Conservation (phyloP, 75 land plant species). For the Pseudotsuga menziesii region DNA sequence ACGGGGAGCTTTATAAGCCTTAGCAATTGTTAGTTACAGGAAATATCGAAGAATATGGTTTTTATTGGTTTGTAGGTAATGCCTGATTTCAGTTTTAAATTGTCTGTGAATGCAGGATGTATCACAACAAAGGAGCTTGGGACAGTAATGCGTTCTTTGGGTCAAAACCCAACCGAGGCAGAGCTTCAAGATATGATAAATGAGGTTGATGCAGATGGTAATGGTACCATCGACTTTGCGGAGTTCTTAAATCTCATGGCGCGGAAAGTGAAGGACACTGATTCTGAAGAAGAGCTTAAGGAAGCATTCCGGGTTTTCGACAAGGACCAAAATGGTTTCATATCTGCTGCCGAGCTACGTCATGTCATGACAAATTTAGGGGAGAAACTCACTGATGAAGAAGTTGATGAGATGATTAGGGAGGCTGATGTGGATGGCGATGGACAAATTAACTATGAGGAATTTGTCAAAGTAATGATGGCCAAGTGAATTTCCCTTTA, state of each 20-base stretch:
- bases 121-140: constrained; percentile 71
- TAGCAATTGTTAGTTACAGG: too few relatives aligned
- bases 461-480: constrained; percentile 74
- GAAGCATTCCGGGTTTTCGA: constrained; percentile 84
- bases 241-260: constrained; percentile 69
- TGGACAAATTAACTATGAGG: constrained; percentile 71
- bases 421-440: constrained; percentile 74
- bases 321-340: constrained; percentile 88
- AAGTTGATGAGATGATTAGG: constrained; percentile 79
- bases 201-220: constrained; percentile 75
- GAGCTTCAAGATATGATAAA: constrained; percentile 67
- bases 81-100: too few relatives aligned
- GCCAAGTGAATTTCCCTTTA: constrained; percentile 35
- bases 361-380: constrained; percentile 89
- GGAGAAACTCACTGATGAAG: constrained; percentile 80
- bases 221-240: constrained; percentile 62
- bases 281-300: constrained; percentile 71
- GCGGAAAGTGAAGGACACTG: constrained; percentile 73
- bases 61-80: too few relatives aligned
- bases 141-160: constrained; percentile 61
- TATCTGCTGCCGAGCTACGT: constrained; percentile 78
- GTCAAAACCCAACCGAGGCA: constrained; percentile 70
- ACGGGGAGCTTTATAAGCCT: too few relatives aligned
- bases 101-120: constrained; percentile 20
- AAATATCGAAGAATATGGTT: too few relatives aligned